Evolutionary conservation across 768 basidiomycete species (phyloP), one percentile per base, ranked within the genome.

Genomic region (Mycena polygramma): DNA sequence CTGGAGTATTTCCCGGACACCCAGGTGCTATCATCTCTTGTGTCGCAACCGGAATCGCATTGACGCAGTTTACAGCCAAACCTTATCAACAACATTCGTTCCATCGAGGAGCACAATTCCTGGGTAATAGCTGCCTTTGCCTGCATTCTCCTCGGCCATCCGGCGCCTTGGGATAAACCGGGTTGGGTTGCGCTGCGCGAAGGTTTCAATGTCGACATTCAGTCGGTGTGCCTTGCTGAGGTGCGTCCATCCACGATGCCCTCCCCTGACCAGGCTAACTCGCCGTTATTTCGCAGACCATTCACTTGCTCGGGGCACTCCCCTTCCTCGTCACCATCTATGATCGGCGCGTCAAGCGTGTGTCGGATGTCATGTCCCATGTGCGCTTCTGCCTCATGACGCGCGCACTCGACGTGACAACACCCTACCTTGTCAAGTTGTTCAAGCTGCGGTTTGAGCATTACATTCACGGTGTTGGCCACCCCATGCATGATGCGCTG

Each of bases 1-100:
- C 24, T 52, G 11, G 51, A 52, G 24, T 7, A 30, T 30, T 26
- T 52, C 24, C 51, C 51, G 7, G 22, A 24, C 10, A 52, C 30
- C 14, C 51, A 52, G 22, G 51, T 52, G 30, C 41, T 41, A 41
- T 10, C 15, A 41, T 41, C 2, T 11, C 9, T 10, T 15, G 11
- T 10, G 15, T 15, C 2, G 11, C 41, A 15, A 41, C 41, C 41
- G 8, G 41, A 24, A 30, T 30, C 30, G 30, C 30, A 52, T 30
- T 30, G 24, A 30, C 24, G 22, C 49, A 66, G 65, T 57, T 57
- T 1, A 59, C 49, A 66, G 65, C 65, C 65, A 0, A 59, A 37
- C 17, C 57, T 59, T 6, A 62, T 68, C 37, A 37, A 13, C 19
- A 37, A 54, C 39, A 15, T 2, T 6, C 43, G 57, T 5, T 61